Evolutionary conservation across 2,329 filamentous ascomycete genomes (phyloP).

Genomic region (Hypoxylon sp.): DNA sequence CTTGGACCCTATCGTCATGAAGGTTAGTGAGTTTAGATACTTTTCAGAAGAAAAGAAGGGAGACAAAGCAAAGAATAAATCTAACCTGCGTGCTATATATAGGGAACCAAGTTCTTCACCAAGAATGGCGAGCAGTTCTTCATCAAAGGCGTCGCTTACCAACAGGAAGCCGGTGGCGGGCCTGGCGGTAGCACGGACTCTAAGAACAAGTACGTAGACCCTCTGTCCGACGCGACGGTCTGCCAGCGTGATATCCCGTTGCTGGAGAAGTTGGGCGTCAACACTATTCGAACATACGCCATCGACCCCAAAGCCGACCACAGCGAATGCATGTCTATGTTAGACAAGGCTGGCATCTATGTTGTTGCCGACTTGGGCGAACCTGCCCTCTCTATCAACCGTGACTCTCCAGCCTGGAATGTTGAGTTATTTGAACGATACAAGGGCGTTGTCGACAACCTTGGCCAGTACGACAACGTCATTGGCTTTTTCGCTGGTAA

Average conservation of each 20-base stretch:
- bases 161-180: slow-evolving; percentile 70
- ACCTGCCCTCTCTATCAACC: slow-evolving; percentile 78
- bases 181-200: slow-evolving; percentile 56
- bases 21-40: slow-evolving; percentile 43
- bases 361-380: slow-evolving; percentile 82
- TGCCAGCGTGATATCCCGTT: slow-evolving; percentile 81
- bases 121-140: slow-evolving; percentile 68
- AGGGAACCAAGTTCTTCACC: slow-evolving; percentile 74
- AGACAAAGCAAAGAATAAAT: not conserved
- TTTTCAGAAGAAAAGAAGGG: no score
- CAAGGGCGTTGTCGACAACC: slow-evolving; percentile 77
- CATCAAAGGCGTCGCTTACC: slow-evolving; percentile 84
- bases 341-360: slow-evolving; percentile 82
- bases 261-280: slow-evolving; percentile 76
- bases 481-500: slow-evolving; percentile 88
- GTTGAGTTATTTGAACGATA: slow-evolving; percentile 78
- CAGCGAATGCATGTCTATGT: slow-evolving; percentile 76
- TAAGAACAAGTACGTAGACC: slow-evolving; percentile 73
- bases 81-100: slow-evolving; percentile 21
- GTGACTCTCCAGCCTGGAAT: slow-evolving; percentile 76
- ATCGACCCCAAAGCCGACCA: slow-evolving; percentile 78
- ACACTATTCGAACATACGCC: slow-evolving; percentile 84
- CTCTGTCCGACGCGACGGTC: slow-evolving; percentile 71
- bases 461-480: slow-evolving; percentile 80
- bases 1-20: slow-evolving; percentile 54